Evolutionary conservation across 306 rosid genomes (phyloP).

Genomic region (Dalbergia oliveri): DNA sequence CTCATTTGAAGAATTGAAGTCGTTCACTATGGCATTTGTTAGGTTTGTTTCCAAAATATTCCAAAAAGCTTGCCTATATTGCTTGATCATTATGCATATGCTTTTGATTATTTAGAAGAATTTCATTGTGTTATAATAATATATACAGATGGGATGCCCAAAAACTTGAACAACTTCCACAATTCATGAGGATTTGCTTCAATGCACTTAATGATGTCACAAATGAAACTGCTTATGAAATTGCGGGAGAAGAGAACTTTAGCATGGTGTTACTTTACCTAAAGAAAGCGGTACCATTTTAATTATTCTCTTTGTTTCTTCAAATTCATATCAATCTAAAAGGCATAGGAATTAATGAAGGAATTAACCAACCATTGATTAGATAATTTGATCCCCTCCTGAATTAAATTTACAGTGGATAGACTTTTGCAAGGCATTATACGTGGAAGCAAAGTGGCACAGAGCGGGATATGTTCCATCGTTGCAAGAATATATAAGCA

Average conservation of each 20-base stretch:
- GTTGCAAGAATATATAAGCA: conserved; percentile 60
- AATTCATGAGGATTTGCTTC: conserved; percentile 64
- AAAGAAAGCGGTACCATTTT: conserved; percentile 54
- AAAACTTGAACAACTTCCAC: conserved; percentile 56
- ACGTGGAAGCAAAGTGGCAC: conserved; percentile 72
- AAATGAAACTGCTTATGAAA: conserved; percentile 61
- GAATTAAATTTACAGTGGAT: conserved; percentile 53
- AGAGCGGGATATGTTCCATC: conserved; percentile 56
- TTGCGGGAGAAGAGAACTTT: conserved; percentile 49
- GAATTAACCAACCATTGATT: not conserved
- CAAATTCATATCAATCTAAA: not conserved
- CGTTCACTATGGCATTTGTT: conserved; percentile 62
- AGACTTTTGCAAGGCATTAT: conserved; percentile 65
- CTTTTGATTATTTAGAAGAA: not conserved
- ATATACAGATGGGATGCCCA: conserved; percentile 63
- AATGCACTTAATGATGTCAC: conserved; percentile 57
- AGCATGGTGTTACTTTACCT: conserved; percentile 49
- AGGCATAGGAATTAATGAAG: not conserved
- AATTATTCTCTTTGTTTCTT: too few relatives aligned
- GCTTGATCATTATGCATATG: too few relatives aligned
- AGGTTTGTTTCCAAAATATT: conserved; percentile 49
- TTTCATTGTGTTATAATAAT: not conserved
- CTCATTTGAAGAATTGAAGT: conserved; percentile 60
- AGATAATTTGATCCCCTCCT: not conserved
- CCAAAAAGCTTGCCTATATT: not conserved